Conservation (phyloP, 192 early-diverging fungal genomes). For the Coemansia sp. region DNA sequence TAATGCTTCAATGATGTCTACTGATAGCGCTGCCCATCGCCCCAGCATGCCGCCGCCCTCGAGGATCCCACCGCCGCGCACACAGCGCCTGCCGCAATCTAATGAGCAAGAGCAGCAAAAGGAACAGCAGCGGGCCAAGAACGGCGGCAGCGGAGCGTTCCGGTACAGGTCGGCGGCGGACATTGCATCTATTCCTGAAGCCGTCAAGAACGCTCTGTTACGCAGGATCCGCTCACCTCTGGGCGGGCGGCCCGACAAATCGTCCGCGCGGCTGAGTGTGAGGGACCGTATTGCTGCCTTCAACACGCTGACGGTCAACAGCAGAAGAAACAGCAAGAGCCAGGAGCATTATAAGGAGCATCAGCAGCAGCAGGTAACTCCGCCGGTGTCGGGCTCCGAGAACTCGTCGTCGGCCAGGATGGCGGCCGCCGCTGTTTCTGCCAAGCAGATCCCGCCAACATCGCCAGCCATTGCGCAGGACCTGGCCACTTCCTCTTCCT, state of each 20-base stretch:
- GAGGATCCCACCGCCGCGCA: conserved; percentile 15
- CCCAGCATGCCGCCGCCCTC: conserved; percentile 47
- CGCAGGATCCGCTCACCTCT: conserved; percentile 40
- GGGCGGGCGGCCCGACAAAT: conserved; percentile 22
- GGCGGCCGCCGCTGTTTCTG: not conserved
- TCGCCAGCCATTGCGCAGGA: not conserved
- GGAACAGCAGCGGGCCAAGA: not conserved
- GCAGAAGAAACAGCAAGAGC: not conserved
- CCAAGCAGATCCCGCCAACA: not conserved
- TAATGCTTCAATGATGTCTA: too few relatives aligned
- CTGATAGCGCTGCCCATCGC: conserved; percentile 1
- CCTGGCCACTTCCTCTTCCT: not conserved
- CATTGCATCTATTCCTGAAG: conserved; percentile 10
- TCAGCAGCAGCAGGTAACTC: not conserved
- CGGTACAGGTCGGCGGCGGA: not conserved
- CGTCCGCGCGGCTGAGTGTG: conserved; percentile 28
- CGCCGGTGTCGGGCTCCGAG: conserved; percentile 2
- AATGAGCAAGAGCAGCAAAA: not conserved
- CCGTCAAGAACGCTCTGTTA: conserved; percentile 38
- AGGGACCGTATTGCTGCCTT: conserved; percentile 44
- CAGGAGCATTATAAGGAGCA: not conserved
- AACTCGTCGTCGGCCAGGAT: not conserved
- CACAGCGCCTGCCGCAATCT: conserved; percentile 6
- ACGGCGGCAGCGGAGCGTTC: not conserved
- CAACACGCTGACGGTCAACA: conserved; percentile 24